phyloP scores from a whole-genome alignment of 1,284 basidiomycete genomes.

The Puccinia triticina region DNA sequence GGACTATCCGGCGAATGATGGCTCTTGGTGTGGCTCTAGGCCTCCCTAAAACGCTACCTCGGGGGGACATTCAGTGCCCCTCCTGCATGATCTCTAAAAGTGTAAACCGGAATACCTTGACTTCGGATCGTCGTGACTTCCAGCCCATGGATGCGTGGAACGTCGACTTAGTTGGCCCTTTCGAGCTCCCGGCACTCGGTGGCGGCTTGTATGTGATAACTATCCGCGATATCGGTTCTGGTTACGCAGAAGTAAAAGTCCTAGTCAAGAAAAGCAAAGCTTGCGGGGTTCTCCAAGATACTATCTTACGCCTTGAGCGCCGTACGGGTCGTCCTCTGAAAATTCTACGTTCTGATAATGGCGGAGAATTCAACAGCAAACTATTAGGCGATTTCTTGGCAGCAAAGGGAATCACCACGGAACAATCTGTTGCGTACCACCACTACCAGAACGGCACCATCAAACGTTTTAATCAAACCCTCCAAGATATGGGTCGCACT shows the following conservation, averaged over 20 bases:
- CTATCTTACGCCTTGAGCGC: background rate
- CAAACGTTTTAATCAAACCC: no score
- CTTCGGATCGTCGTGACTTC: background rate
- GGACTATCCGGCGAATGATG: background rate
- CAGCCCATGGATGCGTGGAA: background rate
- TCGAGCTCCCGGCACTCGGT: background rate
- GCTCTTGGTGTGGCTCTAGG: background rate
- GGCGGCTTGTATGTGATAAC: background rate
- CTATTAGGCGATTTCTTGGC: background rate
- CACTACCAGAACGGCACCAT: background rate
- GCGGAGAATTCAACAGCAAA: background rate
- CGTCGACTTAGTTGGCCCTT: slow-evolving; percentile 14
- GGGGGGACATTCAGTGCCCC: background rate
- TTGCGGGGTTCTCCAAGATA: background rate
- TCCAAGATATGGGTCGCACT: no score
- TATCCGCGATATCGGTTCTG: background rate
- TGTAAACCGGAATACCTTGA: background rate
- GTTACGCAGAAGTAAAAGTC: background rate
- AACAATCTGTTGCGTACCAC: slow-evolving; percentile 2
- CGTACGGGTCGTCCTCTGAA: background rate
- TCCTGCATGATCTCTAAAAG: background rate
- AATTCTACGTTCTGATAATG: slow-evolving; percentile 15
- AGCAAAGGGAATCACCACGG: background rate
- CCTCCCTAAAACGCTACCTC: background rate
- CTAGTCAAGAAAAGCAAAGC: background rate